phyloP scores from a whole-genome alignment of 1,139 yeast genomes.

The Diutina mesorugosa region DNA sequence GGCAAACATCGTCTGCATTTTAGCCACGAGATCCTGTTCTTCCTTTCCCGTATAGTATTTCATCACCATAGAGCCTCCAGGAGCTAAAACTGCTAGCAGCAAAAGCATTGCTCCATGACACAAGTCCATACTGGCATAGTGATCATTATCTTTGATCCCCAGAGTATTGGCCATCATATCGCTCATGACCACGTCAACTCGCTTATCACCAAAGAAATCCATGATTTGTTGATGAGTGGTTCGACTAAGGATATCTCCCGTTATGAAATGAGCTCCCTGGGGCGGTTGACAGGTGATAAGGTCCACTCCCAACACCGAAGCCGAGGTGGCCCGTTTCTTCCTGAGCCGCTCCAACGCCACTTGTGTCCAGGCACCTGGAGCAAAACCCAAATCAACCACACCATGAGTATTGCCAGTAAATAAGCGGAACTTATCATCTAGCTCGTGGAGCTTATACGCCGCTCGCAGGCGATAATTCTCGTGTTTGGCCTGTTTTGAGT shows the following conservation, averaged over 20 bases:
- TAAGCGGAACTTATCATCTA: slow-evolving; percentile 50
- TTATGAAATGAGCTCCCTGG: slow-evolving; percentile 24
- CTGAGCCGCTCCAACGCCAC: slow-evolving; percentile 20
- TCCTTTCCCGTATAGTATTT: slow-evolving; percentile 32
- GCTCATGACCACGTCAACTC: slow-evolving; percentile 24
- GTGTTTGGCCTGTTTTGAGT: slow-evolving; percentile 50
- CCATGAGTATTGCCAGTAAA: slow-evolving; percentile 37
- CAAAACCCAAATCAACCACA: slow-evolving; percentile 61
- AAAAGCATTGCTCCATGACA: slow-evolving; percentile 26
- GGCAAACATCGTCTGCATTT: slow-evolving; percentile 16
- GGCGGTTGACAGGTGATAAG: slow-evolving; percentile 27
- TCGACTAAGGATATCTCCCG: slow-evolving; percentile 26
- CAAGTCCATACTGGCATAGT: slow-evolving; percentile 32
- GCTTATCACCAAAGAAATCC: slow-evolving; percentile 8
- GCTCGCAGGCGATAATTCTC: slow-evolving; percentile 71
- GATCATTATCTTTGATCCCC: slow-evolving; percentile 30
- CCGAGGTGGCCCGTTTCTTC: slow-evolving; percentile 5
- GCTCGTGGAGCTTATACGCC: slow-evolving; percentile 69
- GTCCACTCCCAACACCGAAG: slow-evolving; percentile 26
- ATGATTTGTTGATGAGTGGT: slow-evolving; percentile 20
- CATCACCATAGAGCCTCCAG: slow-evolving; percentile 25
- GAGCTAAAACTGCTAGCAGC: slow-evolving; percentile 15
- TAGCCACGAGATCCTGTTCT: slow-evolving; percentile 14
- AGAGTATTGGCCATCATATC: slow-evolving; percentile 39
- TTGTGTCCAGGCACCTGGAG: slow-evolving; percentile 41